A percentile compares a stretch with the other conserved stretches of the same genome.
These are phyloP conservation scores for Termitomyces sp. DNA, from an alignment of 768 basidiomycete genomes.

Conservation along the genomic window DNA sequence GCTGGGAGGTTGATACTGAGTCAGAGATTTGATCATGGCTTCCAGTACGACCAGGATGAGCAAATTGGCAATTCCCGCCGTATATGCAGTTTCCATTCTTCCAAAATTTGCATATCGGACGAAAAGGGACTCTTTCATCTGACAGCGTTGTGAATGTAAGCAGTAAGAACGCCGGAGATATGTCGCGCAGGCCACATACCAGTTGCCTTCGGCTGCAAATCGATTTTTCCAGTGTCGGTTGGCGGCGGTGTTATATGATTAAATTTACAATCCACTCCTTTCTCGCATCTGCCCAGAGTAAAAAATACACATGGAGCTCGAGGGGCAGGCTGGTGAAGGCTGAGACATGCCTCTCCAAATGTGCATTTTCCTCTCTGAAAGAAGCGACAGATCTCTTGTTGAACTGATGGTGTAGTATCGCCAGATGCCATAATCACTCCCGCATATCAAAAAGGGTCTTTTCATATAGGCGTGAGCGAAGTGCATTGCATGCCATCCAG, in stretches of 20 bases:
- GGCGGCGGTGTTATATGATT: constrained; percentile 1
- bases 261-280: constrained; percentile 13
- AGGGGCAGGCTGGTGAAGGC: constrained; percentile 3
- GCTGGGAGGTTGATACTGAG: not conserved
- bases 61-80: constrained; percentile 8
- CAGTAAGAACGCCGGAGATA: not conserved
- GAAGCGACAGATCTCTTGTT: constrained; percentile 7
- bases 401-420: not conserved
- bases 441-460: not conserved
- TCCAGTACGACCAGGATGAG: not conserved
- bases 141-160: not conserved
- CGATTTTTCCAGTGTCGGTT: not conserved
- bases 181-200: not conserved
- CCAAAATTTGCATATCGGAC: constrained; percentile 8
- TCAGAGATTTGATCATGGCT: not conserved
- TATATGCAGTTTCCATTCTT: constrained; percentile 2
- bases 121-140: not conserved
- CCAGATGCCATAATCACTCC: not conserved
- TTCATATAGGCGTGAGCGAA: not conserved
- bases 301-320: constrained; percentile 14
- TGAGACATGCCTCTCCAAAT: constrained; percentile 7
- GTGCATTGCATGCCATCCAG: not conserved
- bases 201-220: not conserved
- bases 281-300: constrained; percentile 8
- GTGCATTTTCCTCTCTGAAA: constrained; percentile 9